Conservation (phyloP, 2,329 filamentous ascomycete genomes). For the Colletotrichum paranaense region DNA sequence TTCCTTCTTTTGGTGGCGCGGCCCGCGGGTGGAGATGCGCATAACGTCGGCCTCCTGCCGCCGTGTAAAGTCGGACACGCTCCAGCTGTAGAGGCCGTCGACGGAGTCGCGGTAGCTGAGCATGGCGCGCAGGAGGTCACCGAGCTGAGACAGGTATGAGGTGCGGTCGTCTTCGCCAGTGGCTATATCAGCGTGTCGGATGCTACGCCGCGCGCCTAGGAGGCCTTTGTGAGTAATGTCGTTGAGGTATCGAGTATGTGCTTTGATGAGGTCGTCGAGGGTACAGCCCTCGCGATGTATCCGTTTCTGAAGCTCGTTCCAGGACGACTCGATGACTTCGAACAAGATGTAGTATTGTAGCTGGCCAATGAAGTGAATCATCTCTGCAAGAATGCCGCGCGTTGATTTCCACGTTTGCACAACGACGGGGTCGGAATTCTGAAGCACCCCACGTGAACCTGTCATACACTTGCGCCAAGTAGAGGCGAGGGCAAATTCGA, state of each 20-base stretch:
- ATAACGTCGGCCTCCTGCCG: constrained; percentile 84
- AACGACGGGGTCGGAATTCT: constrained; percentile 75
- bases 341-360: constrained; percentile 99
- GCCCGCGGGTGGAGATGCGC: constrained; percentile 70
- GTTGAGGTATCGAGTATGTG: constrained; percentile 90
- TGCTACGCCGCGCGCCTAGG: constrained; percentile 75
- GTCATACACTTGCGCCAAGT: constrained; percentile 98
- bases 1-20: constrained; percentile 32
- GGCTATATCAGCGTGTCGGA: constrained; percentile 50
- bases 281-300: constrained; percentile 89
- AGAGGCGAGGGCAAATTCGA: constrained; percentile 91
- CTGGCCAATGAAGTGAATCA: constrained; percentile 98
- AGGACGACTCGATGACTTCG: constrained; percentile 96
- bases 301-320: constrained; percentile 87
- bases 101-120: constrained; percentile 92
- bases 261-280: constrained; percentile 92
- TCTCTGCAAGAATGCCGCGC: constrained; percentile 89
- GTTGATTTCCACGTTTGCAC: constrained; percentile 89
- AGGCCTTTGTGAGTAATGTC: constrained; percentile 97
- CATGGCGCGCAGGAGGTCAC: constrained; percentile 94
- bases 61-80: constrained; percentile 91
- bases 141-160: constrained; percentile 89
- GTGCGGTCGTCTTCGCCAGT: constrained; percentile 73
- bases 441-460: constrained; percentile 89
- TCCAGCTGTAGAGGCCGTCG: constrained; percentile 94